Evolutionary conservation across 768 basidiomycete species (phyloP).

Genomic region (Lanmaoa rubissima): DNA sequence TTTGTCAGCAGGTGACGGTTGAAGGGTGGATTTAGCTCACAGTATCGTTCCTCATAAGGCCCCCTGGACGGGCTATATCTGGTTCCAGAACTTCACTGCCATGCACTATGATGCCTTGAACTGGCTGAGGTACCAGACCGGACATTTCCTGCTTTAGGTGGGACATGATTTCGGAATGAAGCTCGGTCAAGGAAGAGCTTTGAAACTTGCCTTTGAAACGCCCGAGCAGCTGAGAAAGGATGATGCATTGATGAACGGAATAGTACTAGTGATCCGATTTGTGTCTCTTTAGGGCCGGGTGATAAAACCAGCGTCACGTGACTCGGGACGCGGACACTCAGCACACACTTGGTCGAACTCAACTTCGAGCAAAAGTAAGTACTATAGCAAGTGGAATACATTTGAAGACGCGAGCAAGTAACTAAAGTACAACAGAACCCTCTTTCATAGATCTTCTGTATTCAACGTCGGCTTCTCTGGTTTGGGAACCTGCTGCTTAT

Average conservation of each 20-base stretch:
- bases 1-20: slow-evolving; percentile 4
- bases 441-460: slow-evolving; percentile 22
- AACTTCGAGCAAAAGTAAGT: too few species aligned
- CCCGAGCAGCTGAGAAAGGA: slow-evolving; percentile 49
- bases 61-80: slow-evolving; percentile 73
- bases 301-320: too few species aligned
- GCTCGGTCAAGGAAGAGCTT: slow-evolving; percentile 69
- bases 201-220: slow-evolving; percentile 77
- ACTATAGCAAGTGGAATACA: too few species aligned
- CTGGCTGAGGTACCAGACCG: slow-evolving; percentile 46
- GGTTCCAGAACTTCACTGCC: slow-evolving; percentile 84
- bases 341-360: too few species aligned
- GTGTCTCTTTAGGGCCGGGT: too few species aligned
- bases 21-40: slow-evolving; percentile 36
- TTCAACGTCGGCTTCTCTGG: slow-evolving; percentile 25
- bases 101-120: slow-evolving; percentile 75
- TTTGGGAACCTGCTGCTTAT: slow-evolving; percentile 4
- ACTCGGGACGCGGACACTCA: too few species aligned
- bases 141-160: slow-evolving; percentile 57
- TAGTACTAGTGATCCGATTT: too few species aligned
- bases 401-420: slow-evolving; percentile 18
- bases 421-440: not conserved
- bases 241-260: too few species aligned
- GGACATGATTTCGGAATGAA: slow-evolving; percentile 76
- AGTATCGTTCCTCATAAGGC: slow-evolving; percentile 65